Evolutionary conservation across 1,284 basidiomycete genomes (phyloP).

Genomic region (Chalciporus sp.): DNA sequence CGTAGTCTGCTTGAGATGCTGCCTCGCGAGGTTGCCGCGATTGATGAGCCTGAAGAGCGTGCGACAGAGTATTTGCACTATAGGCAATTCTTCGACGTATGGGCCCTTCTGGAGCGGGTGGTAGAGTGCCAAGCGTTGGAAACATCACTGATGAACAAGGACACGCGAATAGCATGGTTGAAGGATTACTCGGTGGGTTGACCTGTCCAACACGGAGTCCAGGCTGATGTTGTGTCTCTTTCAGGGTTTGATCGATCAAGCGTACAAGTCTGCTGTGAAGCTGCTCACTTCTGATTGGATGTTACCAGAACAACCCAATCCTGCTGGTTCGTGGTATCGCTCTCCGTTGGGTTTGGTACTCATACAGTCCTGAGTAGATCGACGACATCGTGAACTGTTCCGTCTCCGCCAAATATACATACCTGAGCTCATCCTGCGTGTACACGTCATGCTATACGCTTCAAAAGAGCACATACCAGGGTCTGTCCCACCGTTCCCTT

Average conservation of each 20-base stretch:
- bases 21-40: conserved; percentile 62
- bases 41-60: conserved; percentile 61
- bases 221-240: conserved; percentile 1
- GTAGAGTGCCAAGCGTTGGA: conserved; percentile 59
- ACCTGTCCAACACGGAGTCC: not conserved
- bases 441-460: conserved; percentile 76
- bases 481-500: conserved; percentile 47
- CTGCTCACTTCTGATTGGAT: conserved; percentile 80
- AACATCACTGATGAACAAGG: conserved; percentile 54
- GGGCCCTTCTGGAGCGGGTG: conserved; percentile 61
- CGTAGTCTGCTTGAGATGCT: conserved; percentile 65
- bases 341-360: conserved; percentile 1
- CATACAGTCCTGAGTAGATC: conserved; percentile 44
- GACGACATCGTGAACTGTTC: conserved; percentile 67
- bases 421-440: conserved; percentile 86
- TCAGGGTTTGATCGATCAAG: conserved; percentile 59
- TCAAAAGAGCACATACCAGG: conserved; percentile 67
- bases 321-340: conserved; percentile 39
- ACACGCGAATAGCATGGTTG: conserved; percentile 62
- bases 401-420: conserved; percentile 88
- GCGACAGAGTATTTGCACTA: conserved; percentile 76
- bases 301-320: conserved; percentile 51
- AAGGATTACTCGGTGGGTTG: conserved; percentile 58
- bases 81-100: conserved; percentile 71
- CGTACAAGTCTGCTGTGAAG: conserved; percentile 60